These are phyloP conservation scores for Aspergillus floridensis DNA, from an alignment of 2,329 filamentous ascomycete genomes.

Conservation along the genomic window DNA sequence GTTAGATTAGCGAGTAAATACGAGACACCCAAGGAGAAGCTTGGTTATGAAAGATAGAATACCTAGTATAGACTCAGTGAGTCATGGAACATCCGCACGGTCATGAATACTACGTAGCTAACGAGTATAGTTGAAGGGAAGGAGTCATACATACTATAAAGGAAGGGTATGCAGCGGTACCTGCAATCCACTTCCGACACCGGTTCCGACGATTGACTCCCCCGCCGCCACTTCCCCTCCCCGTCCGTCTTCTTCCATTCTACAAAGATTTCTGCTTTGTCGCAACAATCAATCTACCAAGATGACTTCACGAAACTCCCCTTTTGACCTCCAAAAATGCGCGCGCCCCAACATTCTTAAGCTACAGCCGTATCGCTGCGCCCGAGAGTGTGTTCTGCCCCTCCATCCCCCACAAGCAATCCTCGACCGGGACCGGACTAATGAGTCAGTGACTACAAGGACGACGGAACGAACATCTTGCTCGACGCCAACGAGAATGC, in stretches of 20 bases:
- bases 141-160: background rate
- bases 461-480: slow-evolving; percentile 91
- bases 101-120: too few species aligned
- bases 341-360: slow-evolving; percentile 74
- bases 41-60: too few species aligned
- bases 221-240: slow-evolving; percentile 9
- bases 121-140: background rate
- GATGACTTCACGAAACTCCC: slow-evolving; percentile 44
- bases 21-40: too few species aligned
- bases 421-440: slow-evolving; percentile 17
- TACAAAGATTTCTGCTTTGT: background rate
- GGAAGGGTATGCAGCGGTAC: background rate
- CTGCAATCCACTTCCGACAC: slow-evolving; percentile 4
- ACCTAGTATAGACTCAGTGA: too few species aligned
- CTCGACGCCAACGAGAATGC: slow-evolving; percentile 98
- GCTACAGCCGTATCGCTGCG: slow-evolving; percentile 76
- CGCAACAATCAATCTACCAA: slow-evolving; percentile 16
- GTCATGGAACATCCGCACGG: too few species aligned
- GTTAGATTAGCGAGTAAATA: too few species aligned
- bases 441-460: slow-evolving; percentile 84
- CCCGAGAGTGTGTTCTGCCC: slow-evolving; percentile 64
- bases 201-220: slow-evolving; percentile 8
- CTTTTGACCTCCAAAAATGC: slow-evolving; percentile 72
- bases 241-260: slow-evolving; percentile 5
- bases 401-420: slow-evolving; percentile 5